Evolutionary conservation across 345 rosid genomes (phyloP).

Genomic region (Pistacia integerrima): DNA sequence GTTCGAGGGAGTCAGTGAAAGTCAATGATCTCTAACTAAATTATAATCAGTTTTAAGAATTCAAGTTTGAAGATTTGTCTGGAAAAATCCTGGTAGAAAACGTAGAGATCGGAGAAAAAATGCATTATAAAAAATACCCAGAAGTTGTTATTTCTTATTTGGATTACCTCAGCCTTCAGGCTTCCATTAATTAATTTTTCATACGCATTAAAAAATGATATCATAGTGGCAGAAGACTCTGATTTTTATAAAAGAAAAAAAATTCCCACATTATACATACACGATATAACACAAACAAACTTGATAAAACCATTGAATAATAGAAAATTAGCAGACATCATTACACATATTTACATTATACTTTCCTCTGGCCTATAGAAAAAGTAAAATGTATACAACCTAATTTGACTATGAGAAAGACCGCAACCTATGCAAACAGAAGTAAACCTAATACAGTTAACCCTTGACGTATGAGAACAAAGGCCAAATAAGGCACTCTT

Average conservation of each 20-base stretch:
- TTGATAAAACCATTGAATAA: neutral
- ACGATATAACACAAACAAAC: too few relatives aligned
- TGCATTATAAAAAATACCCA: too few relatives aligned
- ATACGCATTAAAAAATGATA: too few relatives aligned
- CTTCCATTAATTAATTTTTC: too few relatives aligned
- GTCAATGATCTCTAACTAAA: too few relatives aligned
- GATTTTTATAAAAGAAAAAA: too few relatives aligned
- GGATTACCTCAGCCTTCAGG: too few relatives aligned
- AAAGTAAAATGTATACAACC: constrained; percentile 15
- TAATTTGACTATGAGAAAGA: constrained; percentile 4
- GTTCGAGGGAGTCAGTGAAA: too few relatives aligned
- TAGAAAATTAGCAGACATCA: neutral
- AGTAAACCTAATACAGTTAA: neutral
- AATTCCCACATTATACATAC: too few relatives aligned
- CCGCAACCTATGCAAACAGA: constrained; percentile 13
- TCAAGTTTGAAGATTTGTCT: neutral
- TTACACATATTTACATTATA: constrained; percentile 25
- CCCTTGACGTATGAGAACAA: neutral
- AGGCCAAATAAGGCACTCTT: constrained; percentile 13
- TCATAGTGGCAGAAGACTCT: too few relatives aligned
- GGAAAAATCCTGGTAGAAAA: neutral
- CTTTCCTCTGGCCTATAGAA: constrained; percentile 15
- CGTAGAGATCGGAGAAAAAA: too few relatives aligned
- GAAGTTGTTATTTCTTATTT: too few relatives aligned
- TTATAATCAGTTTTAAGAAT: neutral